phyloP scores from a whole-genome alignment of 768 basidiomycete species.

The Suillus clintonianus region DNA sequence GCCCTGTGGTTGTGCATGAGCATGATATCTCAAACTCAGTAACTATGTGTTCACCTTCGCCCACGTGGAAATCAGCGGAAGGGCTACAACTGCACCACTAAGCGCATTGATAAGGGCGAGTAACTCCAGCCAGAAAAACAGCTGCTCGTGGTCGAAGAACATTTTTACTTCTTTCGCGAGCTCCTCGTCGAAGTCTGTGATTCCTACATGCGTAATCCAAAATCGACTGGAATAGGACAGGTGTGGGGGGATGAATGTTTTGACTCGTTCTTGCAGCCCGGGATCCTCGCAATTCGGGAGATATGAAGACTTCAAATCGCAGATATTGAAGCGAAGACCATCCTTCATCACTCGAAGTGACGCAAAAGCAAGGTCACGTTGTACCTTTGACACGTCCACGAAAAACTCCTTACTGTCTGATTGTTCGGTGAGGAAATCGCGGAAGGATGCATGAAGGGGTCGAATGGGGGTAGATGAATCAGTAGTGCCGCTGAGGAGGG shows the following conservation, averaged over 20 bases:
- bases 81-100: too few species aligned
- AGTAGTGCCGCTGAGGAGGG: too few species aligned
- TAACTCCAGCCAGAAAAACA: too few species aligned
- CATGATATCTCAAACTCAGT: too few species aligned
- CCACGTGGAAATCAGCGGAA: too few species aligned
- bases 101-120: too few species aligned
- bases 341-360: constrained; percentile 30
- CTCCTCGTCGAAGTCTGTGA: background rate
- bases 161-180: background rate
- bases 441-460: too few species aligned
- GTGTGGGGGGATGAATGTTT: background rate
- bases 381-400: too few species aligned
- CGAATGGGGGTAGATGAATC: too few species aligned
- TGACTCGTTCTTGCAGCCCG: background rate
- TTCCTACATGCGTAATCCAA: constrained; percentile 7
- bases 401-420: too few species aligned
- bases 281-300: constrained; percentile 25
- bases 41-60: too few species aligned
- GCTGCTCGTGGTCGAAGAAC: constrained; percentile 4
- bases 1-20: background rate
- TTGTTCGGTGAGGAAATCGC: too few species aligned
- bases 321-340: constrained; percentile 12
- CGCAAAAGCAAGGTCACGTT: constrained; percentile 21
- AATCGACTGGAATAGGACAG: background rate
- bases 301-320: constrained; percentile 38